Base-by-base conservation (phyloP, 805 yeast genomes). In the Ogataea polymorpha region DNA sequence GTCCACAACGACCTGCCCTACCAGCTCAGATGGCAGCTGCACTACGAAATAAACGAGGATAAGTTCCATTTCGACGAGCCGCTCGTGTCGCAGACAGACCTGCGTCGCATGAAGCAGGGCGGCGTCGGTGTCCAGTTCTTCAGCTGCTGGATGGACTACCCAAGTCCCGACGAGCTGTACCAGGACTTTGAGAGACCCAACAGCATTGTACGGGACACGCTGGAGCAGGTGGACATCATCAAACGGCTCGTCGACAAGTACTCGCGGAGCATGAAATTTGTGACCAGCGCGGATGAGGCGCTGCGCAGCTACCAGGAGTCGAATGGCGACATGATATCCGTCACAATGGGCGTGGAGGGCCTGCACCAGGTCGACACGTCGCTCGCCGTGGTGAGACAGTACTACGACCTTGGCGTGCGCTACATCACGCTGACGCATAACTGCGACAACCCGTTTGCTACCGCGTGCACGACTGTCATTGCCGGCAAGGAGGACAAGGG, bases 381-480 rank as follows among this genome's bases (percentile, higher is more conserved):
- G 2, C 49, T 75, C 12, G 78, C 68, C 12, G 75, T 72, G 13
- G 57, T 75, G 21, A 62, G 81, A 49, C 71, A 66, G 49, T 75
- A 70, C 50, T 68, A 55, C 47, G 75, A 70, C 6, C 46, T 75
- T 23, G 80, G 80, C 11, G 77, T 75, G n/a, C 50, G 79, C 25
- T 75, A 75, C 51, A 68, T 73, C 30, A 75, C 80, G 0, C 53
- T 75, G 38, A 75, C 80, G 0, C 80, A 75, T 44, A 75, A 75
- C 50, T 74, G 80, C 56, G 79, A 75, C 47, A 75, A 75, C 45
- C 79, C 80, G 5, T 75, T 73, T 56, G 79, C 80, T 2, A 74
- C 78, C 11, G 76, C 80, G 10, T 79, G 79, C 6, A 63, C 73
- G 5, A 65, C 75, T 0, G 65, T 68, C 5, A 49, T 71, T 13